A percentile compares a stretch with the other conserved stretches of the same genome.
These are phyloP conservation scores for Neonectria punicea DNA, from an alignment of 2,329 filamentous ascomycete genomes.

Conservation along the genomic window DNA sequence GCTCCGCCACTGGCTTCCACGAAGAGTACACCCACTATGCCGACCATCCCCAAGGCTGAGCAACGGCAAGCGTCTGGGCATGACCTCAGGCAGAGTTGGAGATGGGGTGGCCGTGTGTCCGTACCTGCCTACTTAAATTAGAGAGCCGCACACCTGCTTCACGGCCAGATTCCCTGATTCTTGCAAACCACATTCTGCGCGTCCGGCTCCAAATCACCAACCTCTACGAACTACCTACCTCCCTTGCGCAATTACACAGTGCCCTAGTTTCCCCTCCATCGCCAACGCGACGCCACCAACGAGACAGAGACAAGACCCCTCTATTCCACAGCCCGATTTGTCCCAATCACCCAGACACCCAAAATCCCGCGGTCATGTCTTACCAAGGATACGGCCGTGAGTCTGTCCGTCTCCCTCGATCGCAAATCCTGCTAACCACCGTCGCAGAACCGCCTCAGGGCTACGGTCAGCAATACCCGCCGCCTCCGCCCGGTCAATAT, in stretches of 20 bases:
- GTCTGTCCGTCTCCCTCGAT: slow-evolving; percentile 28
- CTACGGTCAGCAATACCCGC: slow-evolving; percentile 52
- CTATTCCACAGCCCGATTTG: neutral
- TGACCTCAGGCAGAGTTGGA: slow-evolving; percentile 19
- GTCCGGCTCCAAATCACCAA: neutral
- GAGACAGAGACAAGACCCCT: slow-evolving; percentile 1
- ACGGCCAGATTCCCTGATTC: neutral
- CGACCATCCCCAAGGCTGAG: slow-evolving; percentile 20
- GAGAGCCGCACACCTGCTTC: slow-evolving; percentile 3
- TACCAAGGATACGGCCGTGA: slow-evolving; percentile 51
- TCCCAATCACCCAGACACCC: neutral
- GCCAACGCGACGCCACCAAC: neutral
- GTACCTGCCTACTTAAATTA: slow-evolving; percentile 11
- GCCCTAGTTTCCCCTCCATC: neutral
- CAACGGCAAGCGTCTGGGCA: slow-evolving; percentile 12
- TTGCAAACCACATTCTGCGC: neutral
- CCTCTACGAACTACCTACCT: neutral
- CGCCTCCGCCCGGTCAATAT: slow-evolving; percentile 45
- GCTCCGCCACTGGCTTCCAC: slow-evolving; percentile 10
- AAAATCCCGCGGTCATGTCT: slow-evolving; percentile 45
- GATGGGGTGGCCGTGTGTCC: neutral
- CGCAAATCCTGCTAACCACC: slow-evolving; percentile 6
- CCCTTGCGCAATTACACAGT: too few species aligned
- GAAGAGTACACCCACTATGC: neutral
- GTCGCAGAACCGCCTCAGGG: slow-evolving; percentile 49